Percentiles rank a stretch among this genome's conserved stretches.
phyloP scores from a whole-genome alignment of 345 rosid genomes.

The Garcia nutans region DNA sequence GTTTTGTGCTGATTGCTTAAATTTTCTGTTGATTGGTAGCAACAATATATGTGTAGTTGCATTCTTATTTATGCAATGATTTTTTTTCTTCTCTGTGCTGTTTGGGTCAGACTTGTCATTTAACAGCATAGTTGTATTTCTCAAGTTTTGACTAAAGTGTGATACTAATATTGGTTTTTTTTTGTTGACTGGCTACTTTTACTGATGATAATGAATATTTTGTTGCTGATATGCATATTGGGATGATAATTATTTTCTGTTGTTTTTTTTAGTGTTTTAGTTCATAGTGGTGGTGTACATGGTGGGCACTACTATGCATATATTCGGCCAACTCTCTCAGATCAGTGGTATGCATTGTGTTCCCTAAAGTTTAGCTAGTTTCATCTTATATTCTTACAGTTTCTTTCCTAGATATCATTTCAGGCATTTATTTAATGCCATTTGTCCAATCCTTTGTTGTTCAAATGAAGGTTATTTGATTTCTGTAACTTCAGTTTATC shows the following conservation, averaged over 20 bases:
- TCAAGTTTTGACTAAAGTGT: neutral
- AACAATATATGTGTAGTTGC: neutral
- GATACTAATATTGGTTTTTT: neutral
- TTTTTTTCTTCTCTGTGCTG: neutral
- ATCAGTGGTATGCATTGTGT: conserved; percentile 69
- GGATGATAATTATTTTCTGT: neutral
- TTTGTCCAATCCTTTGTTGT: neutral
- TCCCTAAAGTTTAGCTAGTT: neutral
- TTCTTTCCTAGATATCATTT: neutral
- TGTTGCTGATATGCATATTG: neutral
- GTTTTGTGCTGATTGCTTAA: neutral
- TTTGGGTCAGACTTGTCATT: neutral
- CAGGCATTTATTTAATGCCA: neutral
- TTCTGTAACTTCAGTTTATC: no score
- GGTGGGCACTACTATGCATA: conserved; percentile 98
- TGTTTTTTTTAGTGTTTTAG: conserved; percentile 70
- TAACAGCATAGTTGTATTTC: neutral
- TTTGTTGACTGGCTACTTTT: neutral
- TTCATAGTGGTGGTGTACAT: conserved; percentile 97
- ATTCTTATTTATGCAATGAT: neutral
- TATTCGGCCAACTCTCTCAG: conserved; percentile 92
- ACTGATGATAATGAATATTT: neutral
- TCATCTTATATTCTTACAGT: neutral
- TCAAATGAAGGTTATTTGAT: neutral
- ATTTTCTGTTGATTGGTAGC: neutral